A percentile compares a stretch with the other conserved stretches of the same genome.
These are phyloP conservation scores for Triangularia verruculosa DNA, from an alignment of 2,329 filamentous ascomycete species.

Conservation along the genomic window DNA sequence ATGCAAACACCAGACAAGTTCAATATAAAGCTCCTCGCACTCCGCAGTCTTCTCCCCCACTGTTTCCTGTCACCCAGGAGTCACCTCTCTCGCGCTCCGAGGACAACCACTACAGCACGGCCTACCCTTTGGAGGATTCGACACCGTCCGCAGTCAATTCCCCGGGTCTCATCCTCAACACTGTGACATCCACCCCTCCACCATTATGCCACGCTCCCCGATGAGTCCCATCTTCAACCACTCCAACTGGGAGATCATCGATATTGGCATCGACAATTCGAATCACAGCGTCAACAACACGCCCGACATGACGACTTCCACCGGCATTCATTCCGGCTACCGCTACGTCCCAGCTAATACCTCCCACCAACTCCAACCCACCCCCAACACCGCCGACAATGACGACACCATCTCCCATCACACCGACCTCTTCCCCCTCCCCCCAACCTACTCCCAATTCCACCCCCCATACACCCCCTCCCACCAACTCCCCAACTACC, in stretches of 20 bases:
- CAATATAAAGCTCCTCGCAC: neutral
- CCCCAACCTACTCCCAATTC: conserved; percentile 7
- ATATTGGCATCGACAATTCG: neutral
- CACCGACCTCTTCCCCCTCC: conserved; percentile 3
- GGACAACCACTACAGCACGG: neutral
- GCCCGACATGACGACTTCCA: neutral
- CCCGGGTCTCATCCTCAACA: neutral
- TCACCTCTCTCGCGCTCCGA: conserved; percentile 5
- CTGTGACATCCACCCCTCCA: neutral
- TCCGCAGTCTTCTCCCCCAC: neutral
- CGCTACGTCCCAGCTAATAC: neutral
- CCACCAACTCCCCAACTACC: neutral
- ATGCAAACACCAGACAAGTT: neutral
- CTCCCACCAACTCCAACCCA: neutral
- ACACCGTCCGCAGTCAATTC: neutral
- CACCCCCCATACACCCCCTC: conserved; percentile 4
- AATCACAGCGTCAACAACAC: neutral
- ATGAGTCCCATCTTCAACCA: conserved; percentile 8
- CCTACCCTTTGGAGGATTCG: neutral
- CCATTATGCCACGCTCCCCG: neutral
- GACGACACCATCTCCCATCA: neutral
- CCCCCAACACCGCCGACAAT: neutral
- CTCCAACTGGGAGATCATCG: conserved; percentile 9
- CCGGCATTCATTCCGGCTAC: neutral
- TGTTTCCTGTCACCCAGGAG: neutral